phyloP scores from a whole-genome alignment of 345 rosid species.

The Brassica nigra region DNA sequence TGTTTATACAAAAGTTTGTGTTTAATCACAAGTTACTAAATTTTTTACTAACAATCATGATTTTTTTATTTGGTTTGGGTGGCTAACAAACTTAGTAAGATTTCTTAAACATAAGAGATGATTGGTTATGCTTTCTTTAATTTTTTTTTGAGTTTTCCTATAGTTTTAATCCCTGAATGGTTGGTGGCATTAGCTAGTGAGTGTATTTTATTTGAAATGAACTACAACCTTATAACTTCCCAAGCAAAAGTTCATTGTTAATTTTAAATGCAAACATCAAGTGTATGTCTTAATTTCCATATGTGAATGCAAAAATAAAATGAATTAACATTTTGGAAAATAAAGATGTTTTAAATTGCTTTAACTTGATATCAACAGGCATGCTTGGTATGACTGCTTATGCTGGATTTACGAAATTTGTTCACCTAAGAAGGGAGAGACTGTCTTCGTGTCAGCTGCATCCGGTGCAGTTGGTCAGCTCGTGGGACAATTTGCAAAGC shows the following conservation, averaged over 20 bases:
- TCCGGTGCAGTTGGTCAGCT: conserved; percentile 73
- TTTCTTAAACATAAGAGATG: not conserved
- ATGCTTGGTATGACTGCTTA: conserved; percentile 66
- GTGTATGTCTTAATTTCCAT: too few relatives aligned
- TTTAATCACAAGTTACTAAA: not conserved
- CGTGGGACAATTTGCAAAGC: conserved; percentile 64
- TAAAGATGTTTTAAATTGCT: too few relatives aligned
- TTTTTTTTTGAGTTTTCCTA: not conserved
- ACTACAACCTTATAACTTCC: not conserved
- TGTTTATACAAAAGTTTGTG: not conserved
- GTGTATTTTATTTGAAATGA: not conserved
- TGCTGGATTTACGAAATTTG: conserved; percentile 55
- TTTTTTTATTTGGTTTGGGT: not conserved
- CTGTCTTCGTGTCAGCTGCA: conserved; percentile 61
- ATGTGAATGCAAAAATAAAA: too few relatives aligned
- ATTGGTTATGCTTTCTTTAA: not conserved
- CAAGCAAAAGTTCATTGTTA: not conserved
- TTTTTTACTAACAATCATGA: not conserved
- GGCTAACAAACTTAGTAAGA: not conserved
- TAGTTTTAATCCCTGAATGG: not conserved
- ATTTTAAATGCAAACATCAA: not conserved
- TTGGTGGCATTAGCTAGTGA: not conserved
- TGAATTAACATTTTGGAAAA: too few relatives aligned
- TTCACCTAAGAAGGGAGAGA: conserved; percentile 57
- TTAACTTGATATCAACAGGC: conserved; percentile 40